Evolutionary conservation across 257 asterid genomes (phyloP), one percentile per base, ranked within the genome.

Genomic region (Asclepias syriaca): DNA sequence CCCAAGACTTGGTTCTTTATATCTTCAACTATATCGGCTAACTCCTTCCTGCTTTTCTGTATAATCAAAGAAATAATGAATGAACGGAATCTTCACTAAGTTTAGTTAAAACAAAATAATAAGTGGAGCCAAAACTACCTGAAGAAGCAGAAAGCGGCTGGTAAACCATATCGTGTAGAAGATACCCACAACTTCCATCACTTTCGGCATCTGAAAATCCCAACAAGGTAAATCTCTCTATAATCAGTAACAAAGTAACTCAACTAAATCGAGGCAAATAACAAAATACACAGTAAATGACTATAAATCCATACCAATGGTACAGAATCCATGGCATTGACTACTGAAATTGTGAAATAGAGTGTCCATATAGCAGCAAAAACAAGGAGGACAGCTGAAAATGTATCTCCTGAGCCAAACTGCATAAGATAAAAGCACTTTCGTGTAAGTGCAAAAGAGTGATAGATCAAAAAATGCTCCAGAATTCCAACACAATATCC

Each of bases 131-230:
- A 45, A 16, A 69, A 75, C 27, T 67, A 90, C 98, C 97, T 93
- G 87, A 80, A 93, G 87, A 49, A 93, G 75, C 7, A 93, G 83
- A 75, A 84, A 93, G 49, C 97, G 95, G 46, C 84, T 74, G 77
- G 72, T 84, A 85, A 90, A 93, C 98, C 97, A 90, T 73, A 89
- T 6, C 1, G 90, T 74, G 84, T 90, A 93, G 80, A 89, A 89
- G 64, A 93, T 89, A 67, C 98, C 98, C 12, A 92, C 76, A 13
- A 85, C 82, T 84, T 88, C 92, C 88, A 90, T 74, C 78, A 87
- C 69, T 65, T 89, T 89, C 3, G 98, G 97, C 21, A 93, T 45
- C 98, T 93, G 79, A 63, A 48, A 64, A 50, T 18, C 4, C 58
- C 50, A 43, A 8, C 68, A 72, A 27, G 18, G 39, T 22, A 67